Evolutionary conservation across 805 yeast species (phyloP), one percentile per base, ranked within the genome.

Genomic region (Spathaspora girioi): DNA sequence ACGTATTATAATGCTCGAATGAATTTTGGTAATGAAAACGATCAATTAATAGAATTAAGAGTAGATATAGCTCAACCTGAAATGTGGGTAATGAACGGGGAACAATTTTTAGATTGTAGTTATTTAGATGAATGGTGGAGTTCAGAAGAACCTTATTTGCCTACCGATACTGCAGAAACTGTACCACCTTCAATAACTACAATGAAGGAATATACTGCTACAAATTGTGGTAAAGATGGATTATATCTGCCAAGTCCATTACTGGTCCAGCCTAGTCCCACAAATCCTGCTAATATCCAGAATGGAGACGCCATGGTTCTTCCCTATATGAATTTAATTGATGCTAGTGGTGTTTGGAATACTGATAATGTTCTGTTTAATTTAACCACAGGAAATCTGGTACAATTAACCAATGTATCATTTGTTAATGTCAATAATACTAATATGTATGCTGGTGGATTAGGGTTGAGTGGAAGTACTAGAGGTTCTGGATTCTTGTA

Each of bases 61-160:
- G 43, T 70, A 38, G 78, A 73, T 54, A 29, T 65, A 18, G 19
- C 65, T n/a, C 77, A 69, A 56, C 73, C 73, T 5, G 71, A 72
- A 15, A 42, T 70, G 2, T 73, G 77, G 77, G 70, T 69, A 17
- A 55, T 73, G 56, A 60, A 69, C 49, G 66, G 61, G 5, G 48
- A 62, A 14, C 44, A 48, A 3, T 53, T 70, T 44, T 52, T 57
- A 38, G 58, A 59, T 41, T 73, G 77, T 53, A 43, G 50, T 11
- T 57, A 56, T 18, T 45, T 67, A 9, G 43, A 47, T 45, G 27
- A 23, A 0, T 67, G 67, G 68, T 59, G 54, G 51, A 27, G 49
- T 12, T 54, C 58, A 8, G 60, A 57, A 42, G 52, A 43, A 23
- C 14, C 47, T 1, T 17, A 17, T 3, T 56, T 17, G 9, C 10